Conservation (phyloP, 345 rosid genomes). For the Lenwebbia sp. region DNA sequence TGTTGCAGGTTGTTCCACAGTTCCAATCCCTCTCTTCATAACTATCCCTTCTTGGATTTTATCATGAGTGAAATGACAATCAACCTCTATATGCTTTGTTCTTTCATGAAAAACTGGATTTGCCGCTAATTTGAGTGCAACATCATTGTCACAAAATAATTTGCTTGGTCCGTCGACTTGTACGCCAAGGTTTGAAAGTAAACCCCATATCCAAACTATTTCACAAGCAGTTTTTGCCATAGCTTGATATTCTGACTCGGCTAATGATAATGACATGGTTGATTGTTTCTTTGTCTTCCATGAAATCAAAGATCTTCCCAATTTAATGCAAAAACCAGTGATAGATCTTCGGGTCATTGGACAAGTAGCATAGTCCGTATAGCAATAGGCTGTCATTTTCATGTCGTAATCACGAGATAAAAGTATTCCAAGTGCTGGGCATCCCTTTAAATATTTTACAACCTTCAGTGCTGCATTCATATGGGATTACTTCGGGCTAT, state of each 20-base stretch:
- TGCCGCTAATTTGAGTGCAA: neutral
- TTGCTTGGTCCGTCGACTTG: neutral
- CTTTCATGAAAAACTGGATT: neutral
- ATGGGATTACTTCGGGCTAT: neutral
- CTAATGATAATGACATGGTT: neutral
- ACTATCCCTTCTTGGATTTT: neutral
- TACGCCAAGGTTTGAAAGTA: neutral
- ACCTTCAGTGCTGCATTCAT: neutral
- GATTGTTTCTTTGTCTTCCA: neutral
- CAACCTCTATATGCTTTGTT: neutral
- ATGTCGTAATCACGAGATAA: neutral
- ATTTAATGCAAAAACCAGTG: neutral
- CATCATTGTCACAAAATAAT: neutral
- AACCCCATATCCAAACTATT: neutral
- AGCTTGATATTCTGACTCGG: neutral
- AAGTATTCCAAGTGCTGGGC: neutral
- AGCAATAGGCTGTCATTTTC: neutral
- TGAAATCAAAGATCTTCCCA: neutral
- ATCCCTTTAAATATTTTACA: neutral
- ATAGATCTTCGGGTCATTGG: neutral
- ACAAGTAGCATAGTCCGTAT: neutral
- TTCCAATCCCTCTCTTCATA: neutral
- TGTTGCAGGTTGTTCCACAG: accelerated
- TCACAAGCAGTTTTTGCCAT: neutral
- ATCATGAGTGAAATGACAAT: neutral